These are phyloP conservation scores for Silybum marianum DNA, from an alignment of 129 eudicot genomes.

Conservation along the genomic window DNA sequence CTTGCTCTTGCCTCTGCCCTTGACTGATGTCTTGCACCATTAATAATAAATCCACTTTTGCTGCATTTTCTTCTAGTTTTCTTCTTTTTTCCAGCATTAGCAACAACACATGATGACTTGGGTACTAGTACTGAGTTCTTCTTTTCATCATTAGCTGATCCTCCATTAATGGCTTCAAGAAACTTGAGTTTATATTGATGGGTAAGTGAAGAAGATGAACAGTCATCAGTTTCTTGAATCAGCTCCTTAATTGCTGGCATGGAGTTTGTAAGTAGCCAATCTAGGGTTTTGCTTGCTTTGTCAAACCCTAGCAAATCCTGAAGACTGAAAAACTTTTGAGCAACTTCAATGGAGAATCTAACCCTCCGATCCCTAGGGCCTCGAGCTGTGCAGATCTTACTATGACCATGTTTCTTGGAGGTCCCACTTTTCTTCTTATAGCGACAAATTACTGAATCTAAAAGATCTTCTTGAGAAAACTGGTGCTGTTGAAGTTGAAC, in stretches of 20 bases:
- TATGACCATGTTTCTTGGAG: constrained; percentile 51
- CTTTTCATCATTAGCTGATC: constrained; percentile 19
- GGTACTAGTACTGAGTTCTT: neutral
- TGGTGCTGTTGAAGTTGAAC: neutral
- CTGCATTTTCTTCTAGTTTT: constrained; percentile 2
- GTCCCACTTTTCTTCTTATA: constrained; percentile 15
- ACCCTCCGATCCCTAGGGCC: constrained; percentile 80
- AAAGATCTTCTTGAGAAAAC: neutral
- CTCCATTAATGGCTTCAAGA: constrained; percentile 31
- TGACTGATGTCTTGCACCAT: constrained; percentile 39
- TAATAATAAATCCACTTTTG: constrained; percentile 6
- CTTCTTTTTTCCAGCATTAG: constrained; percentile 14
- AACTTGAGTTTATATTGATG: constrained; percentile 20
- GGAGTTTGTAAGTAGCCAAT: constrained; percentile 69
- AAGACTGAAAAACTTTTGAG: constrained; percentile 80
- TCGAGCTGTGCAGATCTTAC: constrained; percentile 66
- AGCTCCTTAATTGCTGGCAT: constrained; percentile 58
- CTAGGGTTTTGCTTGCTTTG: constrained; percentile 83
- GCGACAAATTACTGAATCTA: constrained; percentile 19
- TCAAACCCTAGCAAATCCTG: constrained; percentile 79
- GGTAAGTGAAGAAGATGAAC: neutral
- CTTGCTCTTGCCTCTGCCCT: constrained; percentile 82
- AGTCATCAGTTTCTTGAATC: constrained; percentile 20
- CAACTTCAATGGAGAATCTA: constrained; percentile 67
- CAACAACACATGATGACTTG: neutral